Conservation (phyloP, 768 basidiomycete species). For the Amanita pallidorosea region DNA sequence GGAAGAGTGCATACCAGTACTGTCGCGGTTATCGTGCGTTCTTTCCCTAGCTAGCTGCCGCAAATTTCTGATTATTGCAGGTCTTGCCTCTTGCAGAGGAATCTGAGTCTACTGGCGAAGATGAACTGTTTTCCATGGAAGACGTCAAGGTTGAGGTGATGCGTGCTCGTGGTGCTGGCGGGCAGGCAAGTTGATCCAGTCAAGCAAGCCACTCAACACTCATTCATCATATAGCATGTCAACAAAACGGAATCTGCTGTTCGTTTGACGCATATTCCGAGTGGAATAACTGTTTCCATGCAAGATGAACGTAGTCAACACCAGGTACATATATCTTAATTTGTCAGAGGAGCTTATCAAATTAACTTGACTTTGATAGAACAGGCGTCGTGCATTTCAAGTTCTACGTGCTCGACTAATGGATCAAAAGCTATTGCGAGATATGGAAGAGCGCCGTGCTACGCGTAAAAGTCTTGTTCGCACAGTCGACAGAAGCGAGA, state of each 20-base stretch:
- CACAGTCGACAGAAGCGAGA: constrained; percentile 82
- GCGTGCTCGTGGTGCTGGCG: constrained; percentile 94
- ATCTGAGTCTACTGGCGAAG: constrained; percentile 34
- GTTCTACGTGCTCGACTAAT: constrained; percentile 80
- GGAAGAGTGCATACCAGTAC: constrained; percentile 92
- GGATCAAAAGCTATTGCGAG: constrained; percentile 63
- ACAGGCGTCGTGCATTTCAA: constrained; percentile 87
- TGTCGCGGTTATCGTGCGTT: constrained; percentile 69
- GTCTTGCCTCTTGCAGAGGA: constrained; percentile 77
- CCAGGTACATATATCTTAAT: constrained; percentile 38
- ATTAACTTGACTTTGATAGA: constrained; percentile 36
- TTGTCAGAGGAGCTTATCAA: background rate
- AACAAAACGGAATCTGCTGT: constrained; percentile 99
- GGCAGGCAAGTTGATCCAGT: constrained; percentile 49
- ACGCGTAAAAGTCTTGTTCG: constrained; percentile 66
- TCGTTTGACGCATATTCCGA: constrained; percentile 84
- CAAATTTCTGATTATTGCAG: constrained; percentile 25
- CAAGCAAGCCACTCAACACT: constrained; percentile 1
- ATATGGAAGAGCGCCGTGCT: constrained; percentile 60
- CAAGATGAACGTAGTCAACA: constrained; percentile 97
- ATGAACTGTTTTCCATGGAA: constrained; percentile 69
- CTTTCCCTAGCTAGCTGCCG: background rate
- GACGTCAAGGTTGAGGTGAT: constrained; percentile 91
- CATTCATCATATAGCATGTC: constrained; percentile 56
- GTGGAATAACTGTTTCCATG: constrained; percentile 93